A percentile compares a stretch with the other conserved stretches of the same genome.
These are phyloP conservation scores for Geotrichum reessii DNA, from an alignment of 1,139 yeast genomes.

Conservation along the genomic window DNA sequence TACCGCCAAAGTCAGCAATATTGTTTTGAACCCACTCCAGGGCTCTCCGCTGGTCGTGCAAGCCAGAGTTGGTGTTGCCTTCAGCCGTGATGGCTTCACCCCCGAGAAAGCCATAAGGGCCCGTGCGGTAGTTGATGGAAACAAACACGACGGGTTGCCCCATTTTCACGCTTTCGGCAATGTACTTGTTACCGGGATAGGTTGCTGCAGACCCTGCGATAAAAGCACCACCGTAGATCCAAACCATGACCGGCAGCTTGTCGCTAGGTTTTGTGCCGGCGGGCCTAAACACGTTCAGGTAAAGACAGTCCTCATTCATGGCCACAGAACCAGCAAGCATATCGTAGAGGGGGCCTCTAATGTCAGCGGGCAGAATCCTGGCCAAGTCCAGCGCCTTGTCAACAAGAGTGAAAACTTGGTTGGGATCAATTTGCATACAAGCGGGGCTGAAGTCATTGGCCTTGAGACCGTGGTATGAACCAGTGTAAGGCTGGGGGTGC, in stretches of 20 bases:
- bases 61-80: slow-evolving; percentile 27
- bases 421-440: slow-evolving; percentile 10
- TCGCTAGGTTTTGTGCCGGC: slow-evolving; percentile 13
- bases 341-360: slow-evolving; percentile 5
- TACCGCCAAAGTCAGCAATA: slow-evolving; percentile 35
- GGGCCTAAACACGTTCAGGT: slow-evolving; percentile 24
- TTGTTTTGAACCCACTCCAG: slow-evolving; percentile 34
- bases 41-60: slow-evolving; percentile 33
- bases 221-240: slow-evolving; percentile 40
- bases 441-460: slow-evolving; percentile 2
- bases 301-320: slow-evolving; percentile 27
- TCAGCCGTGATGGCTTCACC: slow-evolving; percentile 22
- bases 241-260: slow-evolving; percentile 34
- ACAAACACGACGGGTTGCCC: slow-evolving; percentile 25
- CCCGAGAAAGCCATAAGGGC: slow-evolving; percentile 32
- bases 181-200: slow-evolving; percentile 21
- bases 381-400: background rate
- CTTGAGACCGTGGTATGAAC: slow-evolving; percentile 6
- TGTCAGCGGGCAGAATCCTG: background rate
- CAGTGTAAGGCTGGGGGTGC: slow-evolving; percentile 12
- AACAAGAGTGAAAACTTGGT: background rate
- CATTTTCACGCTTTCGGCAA: slow-evolving; percentile 24
- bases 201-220: slow-evolving; percentile 23
- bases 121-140: slow-evolving; percentile 29
- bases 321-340: background rate